phyloP scores from a whole-genome alignment of 495 filamentous ascomycete species.

The Friedmanniomyces endolithicus region DNA sequence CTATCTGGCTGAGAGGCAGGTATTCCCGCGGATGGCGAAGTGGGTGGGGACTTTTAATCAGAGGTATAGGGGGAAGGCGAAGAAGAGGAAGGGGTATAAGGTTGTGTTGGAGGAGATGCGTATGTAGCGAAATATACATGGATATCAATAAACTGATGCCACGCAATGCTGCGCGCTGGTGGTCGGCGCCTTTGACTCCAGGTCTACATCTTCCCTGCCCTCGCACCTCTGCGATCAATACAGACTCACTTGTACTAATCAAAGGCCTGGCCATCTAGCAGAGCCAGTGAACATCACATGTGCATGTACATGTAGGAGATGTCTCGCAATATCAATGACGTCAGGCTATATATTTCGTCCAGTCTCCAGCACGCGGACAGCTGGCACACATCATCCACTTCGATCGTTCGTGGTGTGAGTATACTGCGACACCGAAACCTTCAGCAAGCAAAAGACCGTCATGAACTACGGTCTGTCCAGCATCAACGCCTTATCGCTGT shows the following conservation, averaged over 20 bases:
- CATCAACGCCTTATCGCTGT: neutral
- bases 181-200: too few relatives aligned
- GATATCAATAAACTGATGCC: too few relatives aligned
- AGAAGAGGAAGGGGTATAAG: conserved; percentile 82
- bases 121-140: neutral
- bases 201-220: too few relatives aligned
- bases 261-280: too few relatives aligned
- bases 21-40: conserved; percentile 61
- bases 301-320: too few relatives aligned
- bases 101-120: conserved; percentile 62
- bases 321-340: neutral
- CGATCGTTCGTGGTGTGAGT: too few relatives aligned
- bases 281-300: too few relatives aligned
- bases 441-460: neutral
- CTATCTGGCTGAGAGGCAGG: conserved; percentile 54
- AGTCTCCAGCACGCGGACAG: neutral
- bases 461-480: conserved; percentile 6
- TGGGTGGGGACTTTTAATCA: conserved; percentile 48
- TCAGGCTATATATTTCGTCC: neutral
- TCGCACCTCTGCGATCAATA: too few relatives aligned
- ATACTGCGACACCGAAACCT: neutral
- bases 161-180: too few relatives aligned
- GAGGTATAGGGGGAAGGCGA: conserved; percentile 45
- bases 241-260: too few relatives aligned
- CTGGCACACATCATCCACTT: too few relatives aligned